Evolutionary conservation across 2,329 filamentous ascomycete genomes (phyloP).

Genomic region (Neocucurbitaria cava): DNA sequence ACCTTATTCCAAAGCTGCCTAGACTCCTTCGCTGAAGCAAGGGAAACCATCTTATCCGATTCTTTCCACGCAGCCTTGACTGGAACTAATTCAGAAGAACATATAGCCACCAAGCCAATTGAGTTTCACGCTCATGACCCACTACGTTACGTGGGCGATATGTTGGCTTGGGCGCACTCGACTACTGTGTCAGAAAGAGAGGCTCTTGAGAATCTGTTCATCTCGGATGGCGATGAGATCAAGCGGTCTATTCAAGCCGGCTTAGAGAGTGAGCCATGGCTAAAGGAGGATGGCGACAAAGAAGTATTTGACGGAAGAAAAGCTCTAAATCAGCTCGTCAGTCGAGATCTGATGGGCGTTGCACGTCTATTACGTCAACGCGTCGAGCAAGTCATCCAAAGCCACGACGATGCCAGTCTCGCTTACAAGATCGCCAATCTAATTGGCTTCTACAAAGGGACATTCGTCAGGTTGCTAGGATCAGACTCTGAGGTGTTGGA

Average conservation of each 20-base stretch:
- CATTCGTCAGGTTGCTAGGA: constrained; percentile 81
- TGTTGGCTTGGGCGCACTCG: constrained; percentile 97
- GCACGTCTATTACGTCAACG: constrained; percentile 85
- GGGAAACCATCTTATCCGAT: constrained; percentile 85
- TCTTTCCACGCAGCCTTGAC: constrained; percentile 89
- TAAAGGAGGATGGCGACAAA: constrained; percentile 61
- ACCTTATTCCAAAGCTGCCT: constrained; percentile 92
- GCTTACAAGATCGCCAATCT: constrained; percentile 92
- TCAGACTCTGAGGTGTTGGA: constrained; percentile 72
- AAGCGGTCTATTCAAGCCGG: constrained; percentile 81
- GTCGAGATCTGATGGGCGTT: constrained; percentile 82
- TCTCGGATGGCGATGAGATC: constrained; percentile 88
- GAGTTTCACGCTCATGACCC: constrained; percentile 93
- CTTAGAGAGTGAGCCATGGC: constrained; percentile 84
- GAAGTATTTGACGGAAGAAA: constrained; percentile 78
- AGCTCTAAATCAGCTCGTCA: constrained; percentile 84
- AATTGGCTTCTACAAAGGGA: constrained; percentile 85
- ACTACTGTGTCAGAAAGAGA: constrained; percentile 93
- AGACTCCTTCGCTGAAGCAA: constrained; percentile 88
- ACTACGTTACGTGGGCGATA: constrained; percentile 90
- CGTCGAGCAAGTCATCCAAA: constrained; percentile 89
- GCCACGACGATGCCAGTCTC: constrained; percentile 86
- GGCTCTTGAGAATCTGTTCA: constrained; percentile 88
- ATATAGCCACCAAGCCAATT: constrained; percentile 76
- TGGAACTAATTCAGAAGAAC: constrained; percentile 68